Percentiles rank a stretch among this genome's conserved stretches.
Evolutionary conservation across 306 rosid species (phyloP).

Genomic region (Nissolia schottii): DNA sequence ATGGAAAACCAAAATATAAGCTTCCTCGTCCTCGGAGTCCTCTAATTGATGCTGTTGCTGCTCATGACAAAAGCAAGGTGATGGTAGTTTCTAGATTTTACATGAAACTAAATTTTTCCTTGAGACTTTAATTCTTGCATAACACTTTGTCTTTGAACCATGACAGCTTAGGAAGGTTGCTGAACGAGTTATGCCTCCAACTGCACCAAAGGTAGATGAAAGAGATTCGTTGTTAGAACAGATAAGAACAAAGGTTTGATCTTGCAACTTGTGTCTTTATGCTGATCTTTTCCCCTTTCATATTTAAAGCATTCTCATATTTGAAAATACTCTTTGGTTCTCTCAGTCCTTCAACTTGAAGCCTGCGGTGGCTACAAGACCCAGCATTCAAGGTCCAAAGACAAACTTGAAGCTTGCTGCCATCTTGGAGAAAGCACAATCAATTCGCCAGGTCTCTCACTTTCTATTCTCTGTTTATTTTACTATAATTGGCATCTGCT

Average conservation of each 20-base stretch:
- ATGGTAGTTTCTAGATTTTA: slow-evolving; percentile 12
- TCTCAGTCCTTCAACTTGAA: slow-evolving; percentile 91
- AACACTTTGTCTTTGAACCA: slow-evolving; percentile 27
- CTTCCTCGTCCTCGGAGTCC: slow-evolving; percentile 93
- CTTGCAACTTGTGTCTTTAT: slow-evolving; percentile 12
- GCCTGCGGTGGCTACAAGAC: slow-evolving; percentile 66
- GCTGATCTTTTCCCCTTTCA: not conserved
- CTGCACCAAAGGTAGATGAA: slow-evolving; percentile 62
- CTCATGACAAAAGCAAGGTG: slow-evolving; percentile 98
- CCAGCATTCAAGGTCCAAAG: slow-evolving; percentile 75
- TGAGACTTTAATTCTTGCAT: slow-evolving; percentile 21
- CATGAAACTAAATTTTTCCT: slow-evolving; percentile 6
- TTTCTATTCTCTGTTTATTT: slow-evolving; percentile 23
- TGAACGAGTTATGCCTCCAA: slow-evolving; percentile 63
- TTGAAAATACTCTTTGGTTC: slow-evolving; percentile 8
- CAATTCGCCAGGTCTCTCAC: slow-evolving; percentile 84
- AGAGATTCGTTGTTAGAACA: slow-evolving; percentile 81
- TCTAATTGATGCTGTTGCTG: slow-evolving; percentile 91
- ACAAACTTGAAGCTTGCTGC: slow-evolving; percentile 90
- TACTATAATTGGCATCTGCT: not conserved
- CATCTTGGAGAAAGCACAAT: slow-evolving; percentile 90
- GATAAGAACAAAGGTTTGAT: slow-evolving; percentile 88
- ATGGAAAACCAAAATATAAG: slow-evolving; percentile 53
- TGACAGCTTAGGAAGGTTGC: slow-evolving; percentile 86
- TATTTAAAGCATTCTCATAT: not conserved